Evolutionary conservation across 352 stramenopile genomes (phyloP).

Genomic region (Aphanomyces astaci): DNA sequence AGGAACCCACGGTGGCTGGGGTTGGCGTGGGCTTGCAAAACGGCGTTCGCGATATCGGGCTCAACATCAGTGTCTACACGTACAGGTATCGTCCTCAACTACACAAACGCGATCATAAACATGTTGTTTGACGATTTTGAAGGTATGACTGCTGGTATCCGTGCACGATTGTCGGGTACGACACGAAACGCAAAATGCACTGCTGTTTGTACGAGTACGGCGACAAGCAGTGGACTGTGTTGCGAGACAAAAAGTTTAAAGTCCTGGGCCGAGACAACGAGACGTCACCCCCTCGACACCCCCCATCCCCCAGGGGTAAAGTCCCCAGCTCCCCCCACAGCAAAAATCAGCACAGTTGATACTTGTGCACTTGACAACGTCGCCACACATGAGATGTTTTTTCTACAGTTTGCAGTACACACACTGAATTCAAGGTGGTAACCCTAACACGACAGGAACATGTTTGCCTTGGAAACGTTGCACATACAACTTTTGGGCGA

Average conservation of each 20-base stretch:
- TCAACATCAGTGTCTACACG: conserved; percentile 59
- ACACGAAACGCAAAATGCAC: conserved; percentile 59
- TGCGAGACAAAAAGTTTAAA: conserved; percentile 17
- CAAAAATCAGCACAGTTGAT: too few relatives aligned
- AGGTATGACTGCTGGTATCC: conserved; percentile 79
- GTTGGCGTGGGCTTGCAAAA: too few relatives aligned
- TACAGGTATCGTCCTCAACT: conserved; percentile 31
- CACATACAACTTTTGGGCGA: too few relatives aligned
- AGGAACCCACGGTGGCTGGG: too few relatives aligned
- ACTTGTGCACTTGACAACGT: too few relatives aligned
- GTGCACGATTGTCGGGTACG: conserved; percentile 65
- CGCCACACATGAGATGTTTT: too few relatives aligned
- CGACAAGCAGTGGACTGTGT: conserved; percentile 59
- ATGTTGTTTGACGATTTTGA: neutral
- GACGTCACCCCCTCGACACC: neutral
- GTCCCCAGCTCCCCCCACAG: too few relatives aligned
- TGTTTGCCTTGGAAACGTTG: too few relatives aligned
- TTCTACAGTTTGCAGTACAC: too few relatives aligned
- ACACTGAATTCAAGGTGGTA: too few relatives aligned
- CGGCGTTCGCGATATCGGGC: conserved; percentile 56
- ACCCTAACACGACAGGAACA: too few relatives aligned
- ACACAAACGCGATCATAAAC: neutral
- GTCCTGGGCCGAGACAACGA: neutral
- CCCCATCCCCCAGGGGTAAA: neutral
- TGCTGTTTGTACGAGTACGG: conserved; percentile 75